Conservation (phyloP, 495 filamentous ascomycete species). For the Neurospora discreta region DNA sequence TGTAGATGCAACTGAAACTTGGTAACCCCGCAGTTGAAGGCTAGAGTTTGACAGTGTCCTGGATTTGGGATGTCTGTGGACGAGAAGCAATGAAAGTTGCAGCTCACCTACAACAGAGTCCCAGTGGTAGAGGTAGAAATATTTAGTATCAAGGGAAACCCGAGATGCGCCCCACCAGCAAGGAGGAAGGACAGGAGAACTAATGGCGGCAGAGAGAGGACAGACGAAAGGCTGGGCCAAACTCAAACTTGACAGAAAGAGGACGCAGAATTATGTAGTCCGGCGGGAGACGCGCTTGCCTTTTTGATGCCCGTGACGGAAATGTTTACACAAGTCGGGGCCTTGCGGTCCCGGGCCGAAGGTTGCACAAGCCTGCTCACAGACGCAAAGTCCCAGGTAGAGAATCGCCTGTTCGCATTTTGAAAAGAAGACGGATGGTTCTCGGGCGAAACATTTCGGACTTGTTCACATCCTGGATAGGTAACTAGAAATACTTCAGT, state of each 20-base stretch:
- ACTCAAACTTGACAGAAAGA: background rate
- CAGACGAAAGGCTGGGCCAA: background rate
- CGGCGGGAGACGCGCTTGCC: background rate
- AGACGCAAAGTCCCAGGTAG: background rate
- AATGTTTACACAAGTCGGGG: background rate
- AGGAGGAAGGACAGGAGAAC: background rate
- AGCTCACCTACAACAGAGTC: background rate
- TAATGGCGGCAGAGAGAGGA: background rate
- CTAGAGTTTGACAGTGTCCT: background rate
- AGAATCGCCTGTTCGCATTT: background rate
- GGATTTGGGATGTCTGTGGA: background rate
- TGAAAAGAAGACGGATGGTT: background rate
- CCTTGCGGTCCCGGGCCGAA: background rate
- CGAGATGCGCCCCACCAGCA: background rate
- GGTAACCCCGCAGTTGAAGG: background rate
- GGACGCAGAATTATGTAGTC: background rate
- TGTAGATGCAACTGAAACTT: background rate
- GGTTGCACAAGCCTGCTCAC: background rate
- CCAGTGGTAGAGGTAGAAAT: too few relatives aligned
- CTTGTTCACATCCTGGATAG: background rate
- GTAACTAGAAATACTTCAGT: background rate
- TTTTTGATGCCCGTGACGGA: background rate
- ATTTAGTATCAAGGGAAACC: background rate
- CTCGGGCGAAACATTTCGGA: background rate
- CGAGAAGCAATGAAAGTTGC: background rate